Conservation (phyloP, 139 green algal genomes). For the Closterium sp. region DNA sequence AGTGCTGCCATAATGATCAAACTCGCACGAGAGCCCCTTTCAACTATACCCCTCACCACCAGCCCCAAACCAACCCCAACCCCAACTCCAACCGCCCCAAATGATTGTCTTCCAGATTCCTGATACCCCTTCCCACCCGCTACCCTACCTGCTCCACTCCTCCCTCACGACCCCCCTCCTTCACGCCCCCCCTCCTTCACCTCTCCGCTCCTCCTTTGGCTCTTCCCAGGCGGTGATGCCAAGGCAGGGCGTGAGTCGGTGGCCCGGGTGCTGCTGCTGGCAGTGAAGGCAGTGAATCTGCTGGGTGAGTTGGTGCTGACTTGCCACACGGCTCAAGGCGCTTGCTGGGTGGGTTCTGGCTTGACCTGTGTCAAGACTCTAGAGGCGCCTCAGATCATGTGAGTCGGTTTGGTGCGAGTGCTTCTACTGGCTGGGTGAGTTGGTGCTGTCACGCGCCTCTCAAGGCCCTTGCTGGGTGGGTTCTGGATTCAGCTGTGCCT, state of each 20-base stretch:
- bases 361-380: too few species aligned
- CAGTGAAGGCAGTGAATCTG: not conserved
- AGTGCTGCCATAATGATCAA: too few species aligned
- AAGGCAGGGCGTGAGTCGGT: not conserved
- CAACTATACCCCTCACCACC: not conserved
- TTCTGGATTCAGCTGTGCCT: too few species aligned
- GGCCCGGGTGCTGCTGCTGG: not conserved
- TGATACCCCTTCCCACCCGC: not conserved
- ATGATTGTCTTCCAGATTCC: not conserved
- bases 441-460: too few species aligned
- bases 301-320: too few species aligned
- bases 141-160: not conserved
- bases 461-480: too few species aligned
- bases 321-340: too few species aligned
- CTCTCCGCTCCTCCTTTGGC: not conserved
- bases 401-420: too few species aligned
- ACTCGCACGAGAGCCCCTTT: too few species aligned
- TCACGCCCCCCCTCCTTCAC: not conserved
- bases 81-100: not conserved
- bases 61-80: not conserved
- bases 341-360: too few species aligned
- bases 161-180: not conserved
- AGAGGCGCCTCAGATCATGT: too few species aligned
- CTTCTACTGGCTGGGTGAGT: too few species aligned
- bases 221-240: not conserved